Base-by-base conservation (phyloP, 129 eudicot species). In the Chrysanthemum seticuspe region DNA sequence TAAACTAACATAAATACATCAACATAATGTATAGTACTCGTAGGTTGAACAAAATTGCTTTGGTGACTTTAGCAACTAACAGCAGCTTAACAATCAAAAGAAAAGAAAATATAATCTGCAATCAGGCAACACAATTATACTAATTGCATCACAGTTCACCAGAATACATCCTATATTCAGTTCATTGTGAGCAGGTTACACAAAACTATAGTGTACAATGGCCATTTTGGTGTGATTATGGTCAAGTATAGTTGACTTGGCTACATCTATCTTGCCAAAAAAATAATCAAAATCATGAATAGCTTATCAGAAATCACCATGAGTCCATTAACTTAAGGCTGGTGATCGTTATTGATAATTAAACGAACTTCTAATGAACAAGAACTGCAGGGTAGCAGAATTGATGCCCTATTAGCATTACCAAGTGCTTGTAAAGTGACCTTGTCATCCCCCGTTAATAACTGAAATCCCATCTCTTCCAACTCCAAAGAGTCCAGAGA, bases 281-380 rank as follows among this genome's bases (percentile, higher is more conserved):
- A 73, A 49, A 79, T 19, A 19, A 60, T 13, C 6, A 21, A 19
- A 54, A 49, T 16, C 63, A 72, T 57, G 31, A 15, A 65, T 57
- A 3, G 1, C 15, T 62, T 31, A 29, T 57, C 51, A 60, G 7
- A 31, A 49, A 57, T 10, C 27, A 8, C 5, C 15, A 10, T 2
- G 68, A 31, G 15, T 64, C 25, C 21, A 19, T 19, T 19, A 19
- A 19, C 0, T 0, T 55, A 67, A 55, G 57, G 7, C 11, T 31
- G 40, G 4, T 21, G 14, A 78, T 81, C 79, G n/a, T 75, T 61
- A 31, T 52, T 80, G 27, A 87, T 81, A 4, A 79, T 19, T 31
- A 90, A 64, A 62, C 89, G 86, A 15, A 90, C 57, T 83, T 85
- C 81, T 25, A 87, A 89, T 11, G 97, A 90, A 79, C 97, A 90